Evolutionary conservation across 2,329 filamentous ascomycete species (phyloP).

Genomic region (Monosporascus sp.): DNA sequence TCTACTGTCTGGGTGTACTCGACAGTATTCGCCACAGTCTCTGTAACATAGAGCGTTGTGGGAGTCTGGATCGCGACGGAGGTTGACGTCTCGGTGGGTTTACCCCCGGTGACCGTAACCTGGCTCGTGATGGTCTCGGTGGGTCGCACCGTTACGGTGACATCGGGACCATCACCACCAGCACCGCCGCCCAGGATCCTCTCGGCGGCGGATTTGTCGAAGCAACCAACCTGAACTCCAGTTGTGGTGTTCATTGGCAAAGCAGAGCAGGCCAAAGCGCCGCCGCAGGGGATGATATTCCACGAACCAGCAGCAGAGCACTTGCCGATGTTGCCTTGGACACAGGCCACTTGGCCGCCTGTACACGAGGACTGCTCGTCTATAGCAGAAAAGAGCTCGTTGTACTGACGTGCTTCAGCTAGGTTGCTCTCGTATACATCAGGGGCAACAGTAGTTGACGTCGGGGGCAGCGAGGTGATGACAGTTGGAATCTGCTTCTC

Average conservation of each 20-base stretch:
- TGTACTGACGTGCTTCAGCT: constrained; percentile 39
- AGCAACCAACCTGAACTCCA: constrained; percentile 47
- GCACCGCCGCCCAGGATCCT: constrained; percentile 34
- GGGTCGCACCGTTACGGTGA: constrained; percentile 1
- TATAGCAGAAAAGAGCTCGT: constrained; percentile 41
- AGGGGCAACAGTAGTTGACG: constrained; percentile 36
- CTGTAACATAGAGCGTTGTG: not conserved
- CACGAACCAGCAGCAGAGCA: constrained; percentile 41
- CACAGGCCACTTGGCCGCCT: constrained; percentile 45
- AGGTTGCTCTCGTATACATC: constrained; percentile 41
- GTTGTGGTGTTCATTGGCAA: constrained; percentile 46
- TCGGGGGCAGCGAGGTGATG: constrained; percentile 27
- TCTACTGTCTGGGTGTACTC: not conserved
- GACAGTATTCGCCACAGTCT: not conserved
- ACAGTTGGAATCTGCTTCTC: constrained; percentile 39
- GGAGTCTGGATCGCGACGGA: not conserved
- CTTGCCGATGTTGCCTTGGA: constrained; percentile 42
- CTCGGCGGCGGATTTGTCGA: constrained; percentile 34
- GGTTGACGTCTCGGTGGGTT: not conserved
- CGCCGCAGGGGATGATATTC: constrained; percentile 32
- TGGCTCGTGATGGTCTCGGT: constrained; percentile 4
- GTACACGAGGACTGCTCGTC: constrained; percentile 43
- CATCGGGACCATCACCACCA: constrained; percentile 1
- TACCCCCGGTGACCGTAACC: constrained; percentile 12
- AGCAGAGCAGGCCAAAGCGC: constrained; percentile 43